Base-by-base conservation (phyloP, 768 basidiomycete genomes). In the Tricholoma saponaceum region DNA sequence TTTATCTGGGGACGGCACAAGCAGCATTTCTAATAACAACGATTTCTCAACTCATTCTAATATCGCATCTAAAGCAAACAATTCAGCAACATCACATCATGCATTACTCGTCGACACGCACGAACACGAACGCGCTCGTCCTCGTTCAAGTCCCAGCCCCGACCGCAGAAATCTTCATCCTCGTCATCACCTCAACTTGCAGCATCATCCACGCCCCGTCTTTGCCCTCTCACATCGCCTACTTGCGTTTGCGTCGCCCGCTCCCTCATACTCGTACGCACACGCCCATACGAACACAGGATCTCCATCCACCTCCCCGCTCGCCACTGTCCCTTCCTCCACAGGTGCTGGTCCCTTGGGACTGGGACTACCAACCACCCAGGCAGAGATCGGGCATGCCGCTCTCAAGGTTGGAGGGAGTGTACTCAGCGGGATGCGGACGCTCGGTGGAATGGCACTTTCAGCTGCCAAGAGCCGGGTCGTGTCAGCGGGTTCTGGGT, bases 221-320 rank as follows among this genome's bases (percentile, higher is more conserved):
- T 89, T 83, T 65, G 76, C 85, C 3, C 73, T 87, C 18, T 84
- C 84, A 12, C 70, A 76, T 33, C 84, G 87, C 9, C 79, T 91
- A 23, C 74, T 90, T 13, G 87, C 84, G 4, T 89, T 80, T 61
- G 78, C 81, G 8, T 72, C 68, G 2, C 62, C 58, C 20, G 52
- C 59, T 16, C 62, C 62, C 5, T 56, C 49, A 12, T 23, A 51
- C 43, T 60, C 63, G 12, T 35, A 57, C 52, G 2, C 47, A 28
- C 47, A 49, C 54, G n/a, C n/a, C n/a, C n/a, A n/a, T n/a, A n/a
- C n/a, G n/a, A n/a, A 30, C 51, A 5, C 61, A 28, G 18, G 49
- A 25, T 30, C 60, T 44, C 47, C 55, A 7, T 23, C 43, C 43
- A n/a, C 47, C 47, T 32, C 26, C 30, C 41, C 54, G 52, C n/a